Evolutionary conservation across 192 early-diverging fungal species (phyloP).

Genomic region (Rhizophlyctis rosea): DNA sequence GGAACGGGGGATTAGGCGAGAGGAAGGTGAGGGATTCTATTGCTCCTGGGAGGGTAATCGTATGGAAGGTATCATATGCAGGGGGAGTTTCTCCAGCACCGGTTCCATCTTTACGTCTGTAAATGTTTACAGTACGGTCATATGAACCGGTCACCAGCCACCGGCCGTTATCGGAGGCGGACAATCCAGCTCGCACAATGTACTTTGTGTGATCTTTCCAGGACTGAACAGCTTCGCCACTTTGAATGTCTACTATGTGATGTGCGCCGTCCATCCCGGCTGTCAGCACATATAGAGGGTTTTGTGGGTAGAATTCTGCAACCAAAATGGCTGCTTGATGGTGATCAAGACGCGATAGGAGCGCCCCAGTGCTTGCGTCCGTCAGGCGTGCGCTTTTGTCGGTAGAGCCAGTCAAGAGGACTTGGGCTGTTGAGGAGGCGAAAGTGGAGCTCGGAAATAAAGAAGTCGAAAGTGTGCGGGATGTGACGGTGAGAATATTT

Average conservation of each 20-base stretch:
- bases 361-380: slow-evolving; percentile 36
- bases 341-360: slow-evolving; percentile 39
- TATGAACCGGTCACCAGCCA: slow-evolving; percentile 65
- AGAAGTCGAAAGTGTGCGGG: slow-evolving; percentile 24
- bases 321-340: slow-evolving; percentile 61
- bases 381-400: slow-evolving; percentile 63
- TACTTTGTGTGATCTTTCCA: slow-evolving; percentile 73
- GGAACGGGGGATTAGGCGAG: not conserved
- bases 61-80: slow-evolving; percentile 21
- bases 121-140: slow-evolving; percentile 65
- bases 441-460: slow-evolving; percentile 17
- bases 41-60: slow-evolving; percentile 52
- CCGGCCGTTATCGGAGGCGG: slow-evolving; percentile 45
- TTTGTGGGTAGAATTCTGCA: slow-evolving; percentile 61
- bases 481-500: slow-evolving; percentile 56
- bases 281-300: slow-evolving; percentile 12
- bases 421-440: slow-evolving; percentile 27
- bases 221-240: slow-evolving; percentile 41
- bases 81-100: slow-evolving; percentile 1
- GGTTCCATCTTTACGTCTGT: slow-evolving; percentile 28
- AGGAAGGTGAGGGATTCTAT: slow-evolving; percentile 69
- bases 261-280: slow-evolving; percentile 39
- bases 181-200: slow-evolving; percentile 61
- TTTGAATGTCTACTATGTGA: slow-evolving; percentile 25
- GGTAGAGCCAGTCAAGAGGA: slow-evolving; percentile 51